phyloP scores from a whole-genome alignment of 129 eudicot species.

The Oenanthe sinensis region DNA sequence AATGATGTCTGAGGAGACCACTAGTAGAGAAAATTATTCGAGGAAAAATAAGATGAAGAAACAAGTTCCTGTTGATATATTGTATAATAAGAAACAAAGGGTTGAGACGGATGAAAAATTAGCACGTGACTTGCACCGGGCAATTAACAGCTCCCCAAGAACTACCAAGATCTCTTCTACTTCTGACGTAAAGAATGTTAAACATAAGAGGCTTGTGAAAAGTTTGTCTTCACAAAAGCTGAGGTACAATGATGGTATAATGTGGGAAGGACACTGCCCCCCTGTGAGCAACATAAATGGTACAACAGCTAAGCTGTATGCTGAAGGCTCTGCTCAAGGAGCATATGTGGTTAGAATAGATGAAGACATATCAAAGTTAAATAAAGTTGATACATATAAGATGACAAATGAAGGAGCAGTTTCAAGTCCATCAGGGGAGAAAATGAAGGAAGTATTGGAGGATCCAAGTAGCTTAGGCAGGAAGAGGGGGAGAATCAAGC shows the following conservation, averaged over 20 bases:
- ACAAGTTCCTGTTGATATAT: conserved; percentile 50
- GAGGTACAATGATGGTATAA: conserved; percentile 14
- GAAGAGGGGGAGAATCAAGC: conserved; percentile 83
- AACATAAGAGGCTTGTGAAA: conserved; percentile 48
- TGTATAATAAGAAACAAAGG: conserved; percentile 52
- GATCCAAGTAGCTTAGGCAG: conserved; percentile 39
- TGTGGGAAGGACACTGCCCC: conserved; percentile 11
- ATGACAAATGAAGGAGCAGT: conserved; percentile 23
- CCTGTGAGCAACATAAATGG: conserved; percentile 34
- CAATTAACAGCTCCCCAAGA: conserved; percentile 84
- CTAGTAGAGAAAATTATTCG: conserved; percentile 26
- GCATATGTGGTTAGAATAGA: conserved; percentile 28
- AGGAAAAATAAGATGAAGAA: conserved; percentile 56
- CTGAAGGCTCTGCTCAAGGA: conserved; percentile 24
- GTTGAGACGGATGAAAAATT: conserved; percentile 66
- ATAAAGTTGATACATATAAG: conserved; percentile 21
- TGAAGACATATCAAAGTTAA: conserved; percentile 27
- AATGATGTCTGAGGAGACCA: conserved; percentile 26
- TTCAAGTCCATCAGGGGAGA: conserved; percentile 21
- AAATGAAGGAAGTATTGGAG: conserved; percentile 37
- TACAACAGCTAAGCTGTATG: conserved; percentile 18
- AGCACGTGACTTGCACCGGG: conserved; percentile 65
- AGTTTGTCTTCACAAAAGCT: conserved; percentile 25
- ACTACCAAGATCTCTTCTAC: conserved; percentile 41
- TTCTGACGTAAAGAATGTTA: conserved; percentile 42